Evolutionary conservation across 192 early-diverging fungal species (phyloP), one percentile per base, ranked within the genome.

Genomic region (Cladochytrium replicatum): DNA sequence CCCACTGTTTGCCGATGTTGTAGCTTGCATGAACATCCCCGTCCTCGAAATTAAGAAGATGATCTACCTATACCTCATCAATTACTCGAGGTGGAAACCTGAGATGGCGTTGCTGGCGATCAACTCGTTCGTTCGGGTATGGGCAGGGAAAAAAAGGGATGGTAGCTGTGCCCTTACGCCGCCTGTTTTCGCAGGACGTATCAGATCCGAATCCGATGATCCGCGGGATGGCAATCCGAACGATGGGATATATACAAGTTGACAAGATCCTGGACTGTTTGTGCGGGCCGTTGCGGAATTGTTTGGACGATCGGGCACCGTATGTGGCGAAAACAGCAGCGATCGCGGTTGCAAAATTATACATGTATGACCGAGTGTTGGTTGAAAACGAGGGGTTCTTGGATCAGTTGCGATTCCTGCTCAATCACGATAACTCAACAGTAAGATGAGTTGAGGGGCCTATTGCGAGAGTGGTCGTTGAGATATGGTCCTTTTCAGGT

Each of bases 321-420:
- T 99, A 97, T 63, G 96, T 99, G 28, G 75, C 84, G 49, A 99
- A 99, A 64, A 99, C 96, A 0, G 84, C 92, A 2, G 91, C 93
- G 1, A 82, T 96, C 32, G 84, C 82, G 46, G 93, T 99, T 24
- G 85, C 87, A 13, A 99, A 99, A 61, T 70, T 99, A 30, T 93
- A 82, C 63, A 79, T 93, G 77, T 83, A 90, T 64, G 83, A 93
- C 60, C 78, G 80, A 27, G 73, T 70, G 25, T 49, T 97, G 29
- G 90, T 91, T 2, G 85, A 92, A 55, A 77, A 75, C 50, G 87
- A 89, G 51, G 82, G 85, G 41, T 88, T 93, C 56, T 70, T 97
- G n/a, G 90, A 94, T 48, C 81, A 83, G 61, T 71, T 97, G 37
- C 76, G 83, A 52, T 80, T 82, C n/a, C 63, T 95, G 53, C 56